A percentile compares a stretch with the other conserved stretches of the same genome.
phyloP scores from a whole-genome alignment of 768 basidiomycete species.

The Lactarius tabidus region DNA sequence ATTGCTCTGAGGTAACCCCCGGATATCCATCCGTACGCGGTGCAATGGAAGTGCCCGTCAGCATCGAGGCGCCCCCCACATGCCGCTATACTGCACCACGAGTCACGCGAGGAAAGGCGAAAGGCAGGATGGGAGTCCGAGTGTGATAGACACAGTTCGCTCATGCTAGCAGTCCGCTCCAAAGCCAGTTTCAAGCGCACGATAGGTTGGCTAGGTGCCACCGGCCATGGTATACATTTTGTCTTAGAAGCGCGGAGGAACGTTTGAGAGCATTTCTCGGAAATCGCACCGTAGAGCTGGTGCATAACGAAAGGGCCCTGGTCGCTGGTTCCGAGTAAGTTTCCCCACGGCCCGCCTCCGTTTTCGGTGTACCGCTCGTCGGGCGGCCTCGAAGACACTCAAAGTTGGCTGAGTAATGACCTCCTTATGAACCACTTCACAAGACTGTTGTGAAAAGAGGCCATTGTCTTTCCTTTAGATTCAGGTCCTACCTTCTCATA shows the following conservation, averaged over 20 bases:
- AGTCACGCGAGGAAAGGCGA: slow-evolving; percentile 12
- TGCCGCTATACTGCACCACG: slow-evolving; percentile 7
- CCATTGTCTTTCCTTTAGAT: not conserved
- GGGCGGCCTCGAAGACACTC: not conserved
- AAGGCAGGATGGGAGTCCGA: not conserved
- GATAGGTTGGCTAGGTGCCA: not conserved
- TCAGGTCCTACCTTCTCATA: slow-evolving; percentile 1
- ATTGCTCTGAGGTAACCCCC: slow-evolving; percentile 19
- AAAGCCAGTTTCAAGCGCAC: not conserved
- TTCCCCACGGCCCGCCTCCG: slow-evolving; percentile 4
- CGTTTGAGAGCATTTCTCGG: not conserved
- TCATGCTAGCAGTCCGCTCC: not conserved
- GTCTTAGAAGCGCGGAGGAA: slow-evolving; percentile 10
- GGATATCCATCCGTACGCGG: slow-evolving; percentile 13
- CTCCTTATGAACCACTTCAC: not conserved
- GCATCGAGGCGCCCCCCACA: slow-evolving; percentile 5
- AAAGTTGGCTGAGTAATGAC: slow-evolving; percentile 10
- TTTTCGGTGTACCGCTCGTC: slow-evolving; percentile 8
- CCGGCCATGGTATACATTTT: not conserved
- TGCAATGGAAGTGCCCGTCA: slow-evolving; percentile 21
- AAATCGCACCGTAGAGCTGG: not conserved
- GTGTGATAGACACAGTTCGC: slow-evolving; percentile 9
- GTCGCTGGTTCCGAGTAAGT: slow-evolving; percentile 11
- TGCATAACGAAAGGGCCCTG: not conserved
- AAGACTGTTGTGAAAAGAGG: not conserved